Conservation (phyloP, 23 red algal genomes). For the Gracilaria caudata region DNA sequence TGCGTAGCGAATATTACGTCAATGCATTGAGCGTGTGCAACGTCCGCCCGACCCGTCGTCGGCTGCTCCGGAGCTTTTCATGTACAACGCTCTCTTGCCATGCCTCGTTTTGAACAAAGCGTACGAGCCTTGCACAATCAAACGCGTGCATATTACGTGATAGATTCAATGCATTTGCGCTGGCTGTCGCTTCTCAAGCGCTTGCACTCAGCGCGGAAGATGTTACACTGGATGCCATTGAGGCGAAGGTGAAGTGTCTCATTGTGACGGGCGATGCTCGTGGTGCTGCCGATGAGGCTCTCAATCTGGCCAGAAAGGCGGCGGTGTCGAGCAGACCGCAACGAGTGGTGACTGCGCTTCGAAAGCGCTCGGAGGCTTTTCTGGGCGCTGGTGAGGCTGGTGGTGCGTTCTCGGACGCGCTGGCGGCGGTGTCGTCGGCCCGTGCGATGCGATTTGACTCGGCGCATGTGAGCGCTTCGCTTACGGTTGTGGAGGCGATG, state of each 20-base stretch:
- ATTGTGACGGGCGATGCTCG: constrained; percentile 11
- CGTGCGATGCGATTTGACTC: constrained; percentile 32
- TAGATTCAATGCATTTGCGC: constrained; percentile 17
- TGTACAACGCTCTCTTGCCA: constrained; percentile 6
- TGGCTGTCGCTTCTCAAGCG: background rate
- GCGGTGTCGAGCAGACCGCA: constrained; percentile 11
- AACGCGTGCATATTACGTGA: constrained; percentile 10
- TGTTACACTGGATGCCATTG: constrained; percentile 40
- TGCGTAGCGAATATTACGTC: background rate
- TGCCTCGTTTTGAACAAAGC: constrained; percentile 25
- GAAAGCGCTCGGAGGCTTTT: constrained; percentile 39
- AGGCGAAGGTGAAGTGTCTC: constrained; percentile 15
- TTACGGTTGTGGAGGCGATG: constrained; percentile 37
- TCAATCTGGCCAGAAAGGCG: constrained; percentile 21
- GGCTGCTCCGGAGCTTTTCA: constrained; percentile 36
- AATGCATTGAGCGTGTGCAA: background rate
- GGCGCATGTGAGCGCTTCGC: constrained; percentile 39
- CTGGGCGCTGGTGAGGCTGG: constrained; percentile 1
- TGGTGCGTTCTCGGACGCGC: constrained; percentile 25
- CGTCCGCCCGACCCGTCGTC: background rate
- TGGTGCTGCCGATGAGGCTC: constrained; percentile 38
- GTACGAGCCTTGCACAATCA: background rate
- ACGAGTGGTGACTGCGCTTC: constrained; percentile 30
- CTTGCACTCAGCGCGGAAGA: constrained; percentile 25
- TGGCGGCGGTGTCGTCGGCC: constrained; percentile 48